Evolutionary conservation across 805 yeast genomes (phyloP), one percentile per base, ranked within the genome.

Genomic region (Candida nemodendra): DNA sequence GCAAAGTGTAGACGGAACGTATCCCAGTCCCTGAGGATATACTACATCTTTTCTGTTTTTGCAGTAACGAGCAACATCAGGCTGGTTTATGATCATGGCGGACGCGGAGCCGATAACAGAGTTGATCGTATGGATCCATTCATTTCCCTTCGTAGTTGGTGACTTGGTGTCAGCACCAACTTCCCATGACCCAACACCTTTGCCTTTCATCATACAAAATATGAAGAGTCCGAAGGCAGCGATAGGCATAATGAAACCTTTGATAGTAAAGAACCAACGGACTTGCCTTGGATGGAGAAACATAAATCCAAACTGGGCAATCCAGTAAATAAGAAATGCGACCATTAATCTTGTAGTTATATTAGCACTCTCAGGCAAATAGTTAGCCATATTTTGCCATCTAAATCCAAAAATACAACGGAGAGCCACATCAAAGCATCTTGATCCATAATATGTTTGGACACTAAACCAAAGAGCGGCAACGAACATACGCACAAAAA

Each of bases 391-490:
- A 25, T 47, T 30, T 4, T n/a, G n/a, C 55, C 55, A 51, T 30
- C 31, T 45, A 32, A 45, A 27, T 19, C 53, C 51, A 39, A 51
- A 51, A 18, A 48, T 36, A 27, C 53, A 48, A 15, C 51, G 44
- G 15, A 57, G 32, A 14, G 60, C 41, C 28, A 59, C 63, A 32
- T 61, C 60, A 26, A 63, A 50, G 27, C 65, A 64, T 39, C 61
- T 57, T 9, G 69, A 65, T 32, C 65, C 65, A 33, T 57, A 58
- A 49, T 59, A 58, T 6, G 68, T 58, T 41, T 62, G 61, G 31
- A 62, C 65, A 14, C 70, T 70, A 48, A 61, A 67, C 65, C 70
- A 62, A 26, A 66, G 59, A 23, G 59, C 56, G 15, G 67, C 65
- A 2, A 62, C 57, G 27, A 63, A 56, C 36, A 64, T 54, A 33